A percentile compares a stretch with the other conserved stretches of the same genome.
These are phyloP conservation scores for Aspergillus aculeatinus DNA, from an alignment of 2,329 filamentous ascomycete species.

Conservation along the genomic window DNA sequence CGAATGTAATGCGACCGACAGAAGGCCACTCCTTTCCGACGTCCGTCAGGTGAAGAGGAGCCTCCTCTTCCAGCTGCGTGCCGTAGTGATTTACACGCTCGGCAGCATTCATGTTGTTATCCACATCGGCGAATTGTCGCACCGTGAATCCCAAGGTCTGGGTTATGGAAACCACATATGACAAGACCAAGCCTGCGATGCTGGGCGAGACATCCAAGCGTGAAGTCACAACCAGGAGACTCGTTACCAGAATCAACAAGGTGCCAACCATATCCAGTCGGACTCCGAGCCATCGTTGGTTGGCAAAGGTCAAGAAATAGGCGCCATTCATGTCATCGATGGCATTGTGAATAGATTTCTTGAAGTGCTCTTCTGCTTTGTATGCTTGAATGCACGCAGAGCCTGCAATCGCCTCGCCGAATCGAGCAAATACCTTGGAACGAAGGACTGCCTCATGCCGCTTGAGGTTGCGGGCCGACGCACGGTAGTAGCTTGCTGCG, in stretches of 20 bases:
- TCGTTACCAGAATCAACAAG: conserved; percentile 79
- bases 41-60: conserved; percentile 71
- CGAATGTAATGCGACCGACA: conserved; percentile 75
- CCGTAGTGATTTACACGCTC: conserved; percentile 91
- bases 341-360: conserved; percentile 64
- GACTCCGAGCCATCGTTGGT: conserved; percentile 88
- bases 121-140: conserved; percentile 88
- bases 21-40: conserved; percentile 80
- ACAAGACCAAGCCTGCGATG: conserved; percentile 82
- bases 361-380: conserved; percentile 74
- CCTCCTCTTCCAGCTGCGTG: conserved; percentile 81
- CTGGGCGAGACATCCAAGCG: conserved; percentile 82
- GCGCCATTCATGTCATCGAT: conserved; percentile 92
- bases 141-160: conserved; percentile 97
- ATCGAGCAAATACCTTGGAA: conserved; percentile 84
- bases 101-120: conserved; percentile 97
- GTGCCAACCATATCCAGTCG: conserved; percentile 84
- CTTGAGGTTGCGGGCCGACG: conserved; percentile 91
- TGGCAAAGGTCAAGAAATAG: conserved; percentile 93
- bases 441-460: conserved; percentile 87
- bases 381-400: conserved; percentile 87
- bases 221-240: conserved; percentile 87
- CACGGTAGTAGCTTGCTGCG: conserved; percentile 81
- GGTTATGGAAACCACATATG: conserved; percentile 89
- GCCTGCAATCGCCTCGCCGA: conserved; percentile 76